phyloP scores from a whole-genome alignment of 768 basidiomycete species.

The Zangia roseola region DNA sequence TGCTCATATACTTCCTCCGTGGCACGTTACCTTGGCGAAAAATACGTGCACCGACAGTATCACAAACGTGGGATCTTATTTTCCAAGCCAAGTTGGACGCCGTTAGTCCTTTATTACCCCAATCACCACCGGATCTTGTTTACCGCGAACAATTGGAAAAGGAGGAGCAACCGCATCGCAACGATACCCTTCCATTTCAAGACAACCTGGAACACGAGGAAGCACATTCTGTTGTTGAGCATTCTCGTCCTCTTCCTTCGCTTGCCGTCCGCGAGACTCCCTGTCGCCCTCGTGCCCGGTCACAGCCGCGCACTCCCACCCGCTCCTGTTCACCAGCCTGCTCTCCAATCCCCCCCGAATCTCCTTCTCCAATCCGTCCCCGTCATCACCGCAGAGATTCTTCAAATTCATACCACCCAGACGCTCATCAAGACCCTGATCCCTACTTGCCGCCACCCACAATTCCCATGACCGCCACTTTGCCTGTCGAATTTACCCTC shows the following conservation, averaged over 20 bases:
- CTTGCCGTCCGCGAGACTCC: conserved; percentile 5
- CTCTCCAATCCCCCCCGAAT: conserved; percentile 9
- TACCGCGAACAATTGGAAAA: conserved; percentile 4
- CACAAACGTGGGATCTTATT: conserved; percentile 76
- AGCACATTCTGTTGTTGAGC: conserved; percentile 12
- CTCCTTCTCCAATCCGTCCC: conserved; percentile 20
- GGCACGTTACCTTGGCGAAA: conserved; percentile 80
- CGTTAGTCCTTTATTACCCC: conserved; percentile 33
- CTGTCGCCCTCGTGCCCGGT: conserved; percentile 13
- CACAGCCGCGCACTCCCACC: conserved; percentile 16
- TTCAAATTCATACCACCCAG: conserved; percentile 19
- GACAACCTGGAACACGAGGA: conserved; percentile 9
- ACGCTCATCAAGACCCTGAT: conserved; percentile 9
- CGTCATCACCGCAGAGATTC: conserved; percentile 18
- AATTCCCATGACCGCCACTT: conserved; percentile 66
- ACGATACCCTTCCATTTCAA: conserved; percentile 12
- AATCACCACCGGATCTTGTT: conserved; percentile 12
- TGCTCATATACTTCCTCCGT: conserved; percentile 79
- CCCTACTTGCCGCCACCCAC: conserved; percentile 10
- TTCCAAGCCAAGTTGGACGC: conserved; percentile 68
- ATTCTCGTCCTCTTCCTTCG: conserved; percentile 14
- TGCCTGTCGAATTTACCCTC: conserved; percentile 80
- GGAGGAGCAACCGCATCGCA: neutral
- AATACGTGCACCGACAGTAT: conserved; percentile 61
- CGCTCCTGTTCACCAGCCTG: conserved; percentile 9